phyloP scores from a whole-genome alignment of 2,329 filamentous ascomycete genomes.

The Talaromyces sp. region DNA sequence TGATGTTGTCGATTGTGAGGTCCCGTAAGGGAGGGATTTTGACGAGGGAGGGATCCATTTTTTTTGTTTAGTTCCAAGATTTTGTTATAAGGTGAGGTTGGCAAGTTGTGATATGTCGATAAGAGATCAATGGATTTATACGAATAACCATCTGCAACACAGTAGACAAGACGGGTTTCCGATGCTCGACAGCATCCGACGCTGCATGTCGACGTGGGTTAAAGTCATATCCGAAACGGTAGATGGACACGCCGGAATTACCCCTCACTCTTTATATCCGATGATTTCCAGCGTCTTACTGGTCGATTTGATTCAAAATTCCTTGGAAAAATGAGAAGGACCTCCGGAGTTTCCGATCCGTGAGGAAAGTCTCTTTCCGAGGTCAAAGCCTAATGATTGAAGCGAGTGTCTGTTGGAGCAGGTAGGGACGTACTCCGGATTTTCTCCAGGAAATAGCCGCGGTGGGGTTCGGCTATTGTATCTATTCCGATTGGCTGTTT shows the following conservation, averaged over 20 bases:
- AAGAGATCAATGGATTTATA: neutral
- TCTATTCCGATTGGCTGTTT: neutral
- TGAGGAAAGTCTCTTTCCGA: neutral
- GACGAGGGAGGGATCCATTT: conserved; percentile 43
- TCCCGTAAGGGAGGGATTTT: conserved; percentile 56
- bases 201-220: neutral
- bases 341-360: neutral
- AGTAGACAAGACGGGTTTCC: neutral
- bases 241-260: neutral
- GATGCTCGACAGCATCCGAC: neutral
- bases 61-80: neutral
- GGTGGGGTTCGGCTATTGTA: neutral
- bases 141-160: neutral
- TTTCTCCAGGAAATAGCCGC: neutral
- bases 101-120: neutral
- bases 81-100: neutral
- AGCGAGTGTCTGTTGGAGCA: neutral
- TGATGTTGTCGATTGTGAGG: conserved; percentile 76
- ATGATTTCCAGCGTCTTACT: neutral
- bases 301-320: neutral
- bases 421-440: neutral
- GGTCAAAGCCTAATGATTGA: neutral
- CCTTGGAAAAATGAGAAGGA: neutral
- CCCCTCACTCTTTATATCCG: conserved; percentile 1
- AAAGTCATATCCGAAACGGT: neutral